These are phyloP conservation scores for Penicillium sp. DNA, from an alignment of 2,329 filamentous ascomycete species.

Conservation along the genomic window DNA sequence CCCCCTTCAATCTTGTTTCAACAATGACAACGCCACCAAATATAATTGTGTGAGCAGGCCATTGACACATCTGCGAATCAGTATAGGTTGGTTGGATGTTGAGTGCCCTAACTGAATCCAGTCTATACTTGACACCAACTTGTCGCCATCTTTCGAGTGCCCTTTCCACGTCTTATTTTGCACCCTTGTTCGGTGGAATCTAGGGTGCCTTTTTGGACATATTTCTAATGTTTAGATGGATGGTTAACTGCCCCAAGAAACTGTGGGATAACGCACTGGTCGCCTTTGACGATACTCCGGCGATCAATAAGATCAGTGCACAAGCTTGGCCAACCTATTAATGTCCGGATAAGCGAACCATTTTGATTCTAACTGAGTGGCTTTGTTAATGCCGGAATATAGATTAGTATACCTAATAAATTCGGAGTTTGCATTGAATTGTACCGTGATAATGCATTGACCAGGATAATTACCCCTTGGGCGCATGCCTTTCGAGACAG, in stretches of 20 bases:
- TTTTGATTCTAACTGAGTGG: neutral
- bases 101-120: neutral
- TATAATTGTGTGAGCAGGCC: neutral
- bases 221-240: neutral
- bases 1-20: conserved; percentile 5
- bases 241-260: neutral
- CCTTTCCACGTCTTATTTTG: neutral
- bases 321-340: neutral
- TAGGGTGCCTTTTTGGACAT: neutral
- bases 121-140: neutral
- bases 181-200: neutral
- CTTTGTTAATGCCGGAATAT: too few relatives aligned
- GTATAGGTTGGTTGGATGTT: conserved; percentile 1
- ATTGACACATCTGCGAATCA: neutral
- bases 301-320: neutral
- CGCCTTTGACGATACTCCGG: neutral
- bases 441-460: neutral
- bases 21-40: neutral
- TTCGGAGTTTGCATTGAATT: neutral
- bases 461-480: neutral
- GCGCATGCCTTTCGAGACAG: neutral
- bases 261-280: neutral
- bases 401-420: neutral
- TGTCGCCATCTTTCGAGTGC: neutral
- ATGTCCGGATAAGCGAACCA: neutral